Evolutionary conservation across 495 filamentous ascomycete genomes (phyloP).

Genomic region (Penicillium diatomitis): DNA sequence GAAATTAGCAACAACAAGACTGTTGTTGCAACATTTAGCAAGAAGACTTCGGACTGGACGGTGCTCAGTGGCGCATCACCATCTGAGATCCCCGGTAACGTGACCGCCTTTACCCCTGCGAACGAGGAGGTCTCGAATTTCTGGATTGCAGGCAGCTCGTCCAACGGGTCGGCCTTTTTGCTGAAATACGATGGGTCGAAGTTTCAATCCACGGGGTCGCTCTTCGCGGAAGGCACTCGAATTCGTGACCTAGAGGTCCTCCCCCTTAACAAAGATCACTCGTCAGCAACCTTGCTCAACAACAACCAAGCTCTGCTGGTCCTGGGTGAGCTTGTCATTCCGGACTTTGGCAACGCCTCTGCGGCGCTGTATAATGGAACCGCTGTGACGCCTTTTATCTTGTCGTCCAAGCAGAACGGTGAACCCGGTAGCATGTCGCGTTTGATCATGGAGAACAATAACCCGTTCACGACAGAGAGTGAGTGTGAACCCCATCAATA

Average conservation of each 20-base stretch:
- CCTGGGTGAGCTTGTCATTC: conserved; percentile 67
- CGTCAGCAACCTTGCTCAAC: conserved; percentile 50
- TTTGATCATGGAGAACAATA: conserved; percentile 66
- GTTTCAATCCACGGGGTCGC: conserved; percentile 48
- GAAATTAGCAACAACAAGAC: conserved; percentile 53
- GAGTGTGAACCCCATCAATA: conserved; percentile 15
- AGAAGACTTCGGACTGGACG: conserved; percentile 52
- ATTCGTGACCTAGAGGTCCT: conserved; percentile 80
- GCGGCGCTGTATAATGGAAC: conserved; percentile 82
- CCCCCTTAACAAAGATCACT: conserved; percentile 56
- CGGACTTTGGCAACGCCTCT: conserved; percentile 73
- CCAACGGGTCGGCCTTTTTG: conserved; percentile 64
- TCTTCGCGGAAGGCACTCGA: conserved; percentile 51
- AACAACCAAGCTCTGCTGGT: conserved; percentile 65
- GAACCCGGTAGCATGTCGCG: conserved; percentile 62
- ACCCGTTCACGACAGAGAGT: conserved; percentile 51
- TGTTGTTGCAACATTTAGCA: conserved; percentile 66
- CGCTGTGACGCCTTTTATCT: conserved; percentile 63
- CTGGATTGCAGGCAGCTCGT: conserved; percentile 65
- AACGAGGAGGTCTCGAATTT: conserved; percentile 55
- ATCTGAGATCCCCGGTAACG: conserved; percentile 60
- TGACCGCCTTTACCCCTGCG: conserved; percentile 67
- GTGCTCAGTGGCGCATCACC: conserved; percentile 51
- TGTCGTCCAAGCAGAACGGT: conserved; percentile 57
- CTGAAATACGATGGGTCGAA: conserved; percentile 61